phyloP scores from a whole-genome alignment of 1,284 basidiomycete species.

The Polyporus tsugae region DNA sequence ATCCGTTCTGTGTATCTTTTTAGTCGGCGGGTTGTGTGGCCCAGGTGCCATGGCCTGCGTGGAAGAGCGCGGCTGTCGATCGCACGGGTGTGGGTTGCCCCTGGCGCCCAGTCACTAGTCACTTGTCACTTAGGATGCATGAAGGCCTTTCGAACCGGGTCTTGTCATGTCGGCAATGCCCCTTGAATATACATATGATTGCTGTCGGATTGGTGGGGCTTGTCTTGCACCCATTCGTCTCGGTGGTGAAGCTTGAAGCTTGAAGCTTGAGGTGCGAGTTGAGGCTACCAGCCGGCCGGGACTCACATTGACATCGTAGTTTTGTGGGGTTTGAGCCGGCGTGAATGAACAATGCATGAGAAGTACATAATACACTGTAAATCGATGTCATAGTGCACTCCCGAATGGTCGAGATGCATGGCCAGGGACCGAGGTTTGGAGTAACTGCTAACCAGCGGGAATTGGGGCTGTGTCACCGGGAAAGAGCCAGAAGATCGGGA shows the following conservation, averaged over 20 bases:
- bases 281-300: too few species aligned
- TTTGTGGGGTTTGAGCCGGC: neutral
- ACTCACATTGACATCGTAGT: too few species aligned
- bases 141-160: neutral
- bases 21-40: neutral
- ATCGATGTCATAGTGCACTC: neutral
- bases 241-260: neutral
- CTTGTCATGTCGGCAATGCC: neutral
- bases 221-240: neutral
- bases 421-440: neutral
- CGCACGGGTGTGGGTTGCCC: neutral
- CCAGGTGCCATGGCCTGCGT: too few species aligned
- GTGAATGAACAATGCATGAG: neutral
- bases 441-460: neutral
- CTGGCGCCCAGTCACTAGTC: neutral
- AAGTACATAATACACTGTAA: neutral
- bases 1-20: neutral
- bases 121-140: neutral
- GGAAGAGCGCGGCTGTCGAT: neutral
- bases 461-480: neutral
- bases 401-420: neutral
- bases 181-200: neutral
- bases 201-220: neutral
- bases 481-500: neutral
- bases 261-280: too few species aligned